Percentiles rank a stretch among this genome's conserved stretches.
Evolutionary conservation across 345 rosid species (phyloP).

Genomic region (Odontarrhena argentea): DNA sequence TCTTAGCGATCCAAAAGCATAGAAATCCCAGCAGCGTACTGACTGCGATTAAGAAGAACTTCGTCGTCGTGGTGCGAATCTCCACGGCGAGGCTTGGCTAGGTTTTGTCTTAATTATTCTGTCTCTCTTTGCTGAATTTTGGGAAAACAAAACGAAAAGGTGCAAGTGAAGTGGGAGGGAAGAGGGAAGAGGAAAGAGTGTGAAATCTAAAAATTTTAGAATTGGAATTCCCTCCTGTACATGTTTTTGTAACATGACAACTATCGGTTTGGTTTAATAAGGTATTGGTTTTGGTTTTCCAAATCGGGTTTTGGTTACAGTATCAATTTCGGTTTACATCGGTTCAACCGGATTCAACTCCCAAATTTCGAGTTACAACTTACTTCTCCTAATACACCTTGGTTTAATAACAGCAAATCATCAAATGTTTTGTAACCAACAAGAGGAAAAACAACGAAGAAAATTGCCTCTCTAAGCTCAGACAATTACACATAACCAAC

Average conservation of each 20-base stretch:
- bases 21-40: constrained; percentile 19
- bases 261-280: too few species aligned
- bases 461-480: constrained; percentile 22
- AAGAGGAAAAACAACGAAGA: background rate
- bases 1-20: constrained; percentile 20
- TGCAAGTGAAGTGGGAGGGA: constrained; percentile 35
- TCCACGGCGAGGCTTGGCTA: constrained; percentile 21
- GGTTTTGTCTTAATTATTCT: background rate
- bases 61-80: constrained; percentile 20
- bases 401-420: background rate
- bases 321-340: too few species aligned
- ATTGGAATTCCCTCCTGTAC: constrained; percentile 30
- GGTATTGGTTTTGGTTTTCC: constrained; percentile 1
- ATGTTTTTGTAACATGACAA: constrained; percentile 7
- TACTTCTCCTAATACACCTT: constrained; percentile 20
- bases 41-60: constrained; percentile 14
- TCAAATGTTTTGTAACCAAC: constrained; percentile 2
- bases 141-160: background rate
- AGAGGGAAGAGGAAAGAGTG: constrained; percentile 29
- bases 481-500: constrained; percentile 8
- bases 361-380: background rate
- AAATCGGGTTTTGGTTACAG: background rate
- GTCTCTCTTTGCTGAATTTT: background rate
- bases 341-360: background rate
- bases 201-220: background rate